Evolutionary conservation across 179 eudicot genomes (phyloP).

Genomic region (Spinacia oleracea): DNA sequence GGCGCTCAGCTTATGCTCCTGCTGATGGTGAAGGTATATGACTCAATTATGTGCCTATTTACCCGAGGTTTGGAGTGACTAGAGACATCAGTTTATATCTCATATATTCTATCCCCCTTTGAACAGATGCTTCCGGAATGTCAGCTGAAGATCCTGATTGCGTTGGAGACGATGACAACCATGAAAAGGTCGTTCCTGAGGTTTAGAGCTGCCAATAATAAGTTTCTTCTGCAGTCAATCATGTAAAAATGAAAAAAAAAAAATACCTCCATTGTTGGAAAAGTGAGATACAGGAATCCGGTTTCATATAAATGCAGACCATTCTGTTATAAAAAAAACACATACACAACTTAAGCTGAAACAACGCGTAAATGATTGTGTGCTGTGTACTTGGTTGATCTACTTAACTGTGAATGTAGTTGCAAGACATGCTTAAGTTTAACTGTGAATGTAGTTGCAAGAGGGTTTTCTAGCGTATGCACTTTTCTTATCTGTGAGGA

Average conservation of each 20-base stretch:
- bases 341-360: conserved; percentile 16
- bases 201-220: conserved; percentile 23
- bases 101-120: background rate
- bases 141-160: conserved; percentile 28
- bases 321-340: conserved; percentile 4
- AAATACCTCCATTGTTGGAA: conserved; percentile 3
- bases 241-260: conserved; percentile 13
- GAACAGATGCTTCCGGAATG: conserved; percentile 11
- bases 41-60: background rate
- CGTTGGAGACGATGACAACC: conserved; percentile 30
- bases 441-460: too few species aligned
- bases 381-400: conserved; percentile 5
- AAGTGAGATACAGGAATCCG: conserved; percentile 5
- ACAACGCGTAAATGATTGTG: background rate
- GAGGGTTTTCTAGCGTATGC: background rate
- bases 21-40: conserved; percentile 53
- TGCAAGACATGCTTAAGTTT: background rate
- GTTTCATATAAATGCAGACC: background rate
- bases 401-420: background rate
- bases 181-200: conserved; percentile 10
- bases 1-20: conserved; percentile 61
- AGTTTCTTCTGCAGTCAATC: conserved; percentile 10
- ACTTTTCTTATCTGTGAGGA: background rate
- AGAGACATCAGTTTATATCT: background rate
- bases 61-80: background rate